Base-by-base conservation (phyloP, 2,329 filamentous ascomycete genomes). In the Fusarium sp. region DNA sequence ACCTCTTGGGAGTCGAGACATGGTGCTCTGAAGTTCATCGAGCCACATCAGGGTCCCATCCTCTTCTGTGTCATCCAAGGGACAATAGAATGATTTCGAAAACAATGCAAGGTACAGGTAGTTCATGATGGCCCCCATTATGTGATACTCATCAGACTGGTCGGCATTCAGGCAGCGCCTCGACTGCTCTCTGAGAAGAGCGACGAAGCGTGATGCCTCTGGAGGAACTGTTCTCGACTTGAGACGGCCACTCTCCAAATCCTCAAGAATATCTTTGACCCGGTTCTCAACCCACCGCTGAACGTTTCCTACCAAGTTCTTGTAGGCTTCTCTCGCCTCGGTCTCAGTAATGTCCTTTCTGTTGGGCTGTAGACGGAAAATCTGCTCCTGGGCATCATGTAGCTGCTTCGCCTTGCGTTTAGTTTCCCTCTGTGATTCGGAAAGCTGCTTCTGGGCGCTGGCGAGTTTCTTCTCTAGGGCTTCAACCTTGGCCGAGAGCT, bases 231-330 rank as follows among this genome's bases (percentile, higher is more conserved):
- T 65, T 40, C 73, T 74, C 10, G 64, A 56, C 31, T 65, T 69
- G 20, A 77, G 53, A 4, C 74, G 74, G 2, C 75, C 75, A 6
- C 68, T 56, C 16, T 78, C 76, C 42, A 79, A 51, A 31, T 79
- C 76, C 38, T 80, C 78, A 51, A 80, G 58, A 9, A 74, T 72
- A 25, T 69, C 66, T 6, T 69, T 73, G 40, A 80, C 71, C 25
- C 77, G 75, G 51, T 77, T 76, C 57, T 80, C 77, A 31, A 79
- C 78, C 79, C 79, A 80, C 58, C 78, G 70, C 58, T 79, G 77
- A 9, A 80, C 74, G 31, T 75, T 79, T 23, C 74, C 72, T 62
- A 77, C 76, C 31, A 80, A 65, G 14, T 56, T 67, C 61, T 75
- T 76, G 67, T 80, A 80, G 9, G 70, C 71, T 27, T 79, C 78